Conservation (phyloP, 2,329 filamentous ascomycete genomes). For the Penicillium sp. region DNA sequence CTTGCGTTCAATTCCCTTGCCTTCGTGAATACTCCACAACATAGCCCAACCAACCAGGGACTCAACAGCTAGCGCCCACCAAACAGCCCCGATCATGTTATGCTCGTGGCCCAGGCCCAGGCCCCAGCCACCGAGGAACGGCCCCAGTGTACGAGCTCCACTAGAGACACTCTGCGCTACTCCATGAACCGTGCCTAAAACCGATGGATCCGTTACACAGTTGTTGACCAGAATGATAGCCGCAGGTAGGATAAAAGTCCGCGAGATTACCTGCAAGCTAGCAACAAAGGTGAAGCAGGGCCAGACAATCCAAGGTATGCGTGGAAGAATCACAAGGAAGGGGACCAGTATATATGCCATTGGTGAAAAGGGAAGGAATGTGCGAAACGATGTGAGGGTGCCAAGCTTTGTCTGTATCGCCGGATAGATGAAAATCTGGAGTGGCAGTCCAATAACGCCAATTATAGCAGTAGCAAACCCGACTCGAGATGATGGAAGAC, state of each 20-base stretch:
- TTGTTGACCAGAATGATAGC: slow-evolving; percentile 62
- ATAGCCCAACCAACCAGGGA: slow-evolving; percentile 58
- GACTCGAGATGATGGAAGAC: slow-evolving; percentile 68
- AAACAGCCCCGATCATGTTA: slow-evolving; percentile 57
- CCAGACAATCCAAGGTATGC: slow-evolving; percentile 59
- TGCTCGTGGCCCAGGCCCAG: slow-evolving; percentile 54
- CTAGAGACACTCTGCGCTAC: slow-evolving; percentile 57
- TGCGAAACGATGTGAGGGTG: slow-evolving; percentile 65
- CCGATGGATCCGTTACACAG: slow-evolving; percentile 55
- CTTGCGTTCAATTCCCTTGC: slow-evolving; percentile 58
- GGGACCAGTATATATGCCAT: slow-evolving; percentile 68
- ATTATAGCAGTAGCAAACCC: slow-evolving; percentile 77
- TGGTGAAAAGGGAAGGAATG: slow-evolving; percentile 69
- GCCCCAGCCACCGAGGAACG: slow-evolving; percentile 55
- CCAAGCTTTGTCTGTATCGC: slow-evolving; percentile 64
- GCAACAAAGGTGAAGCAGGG: slow-evolving; percentile 62
- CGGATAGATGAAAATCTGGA: slow-evolving; percentile 73
- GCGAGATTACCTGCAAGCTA: slow-evolving; percentile 67
- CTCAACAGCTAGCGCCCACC: slow-evolving; percentile 58
- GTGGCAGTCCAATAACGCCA: slow-evolving; percentile 69
- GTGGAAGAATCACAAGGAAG: slow-evolving; percentile 68
- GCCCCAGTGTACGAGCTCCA: slow-evolving; percentile 56
- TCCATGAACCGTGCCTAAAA: slow-evolving; percentile 60
- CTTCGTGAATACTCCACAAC: slow-evolving; percentile 63
- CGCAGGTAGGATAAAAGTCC: slow-evolving; percentile 66